Conservation (phyloP, 2,329 filamentous ascomycete species). For the Fonsecaea erecta region DNA sequence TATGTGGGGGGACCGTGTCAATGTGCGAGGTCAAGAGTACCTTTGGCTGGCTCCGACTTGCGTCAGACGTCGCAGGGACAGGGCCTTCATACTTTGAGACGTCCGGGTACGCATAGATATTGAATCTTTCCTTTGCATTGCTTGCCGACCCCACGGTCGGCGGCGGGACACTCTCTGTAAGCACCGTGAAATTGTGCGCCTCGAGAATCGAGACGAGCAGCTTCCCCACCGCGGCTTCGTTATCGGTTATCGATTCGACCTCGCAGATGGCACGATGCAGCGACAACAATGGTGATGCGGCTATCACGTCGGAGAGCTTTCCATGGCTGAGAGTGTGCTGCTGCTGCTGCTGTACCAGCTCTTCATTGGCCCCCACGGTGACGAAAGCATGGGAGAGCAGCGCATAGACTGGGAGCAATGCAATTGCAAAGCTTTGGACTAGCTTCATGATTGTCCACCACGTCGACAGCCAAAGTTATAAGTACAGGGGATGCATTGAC, state of each 20-base stretch:
- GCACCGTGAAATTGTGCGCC: slow-evolving; percentile 64
- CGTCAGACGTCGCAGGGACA: slow-evolving; percentile 25
- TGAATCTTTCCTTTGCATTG: slow-evolving; percentile 62
- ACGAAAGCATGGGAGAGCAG: slow-evolving; percentile 5
- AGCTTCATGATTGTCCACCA: slow-evolving; percentile 21
- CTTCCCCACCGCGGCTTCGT: slow-evolving; percentile 70
- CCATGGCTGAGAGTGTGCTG: slow-evolving; percentile 11
- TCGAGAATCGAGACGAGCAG: slow-evolving; percentile 72
- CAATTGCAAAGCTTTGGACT: slow-evolving; percentile 7
- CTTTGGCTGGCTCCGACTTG: slow-evolving; percentile 35
- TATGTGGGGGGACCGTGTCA: slow-evolving; percentile 65
- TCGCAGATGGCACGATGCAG: slow-evolving; percentile 77
- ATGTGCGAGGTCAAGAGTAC: slow-evolving; percentile 72
- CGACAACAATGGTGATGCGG: slow-evolving; percentile 62
- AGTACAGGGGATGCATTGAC: not conserved
- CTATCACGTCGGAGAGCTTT: slow-evolving; percentile 45
- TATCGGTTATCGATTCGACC: slow-evolving; percentile 71
- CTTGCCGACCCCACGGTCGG: slow-evolving; percentile 34
- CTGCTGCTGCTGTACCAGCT: not conserved
- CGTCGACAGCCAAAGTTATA: not conserved
- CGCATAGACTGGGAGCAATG: slow-evolving; percentile 5
- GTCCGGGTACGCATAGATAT: slow-evolving; percentile 71
- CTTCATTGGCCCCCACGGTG: slow-evolving; percentile 2
- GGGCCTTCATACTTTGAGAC: slow-evolving; percentile 25
- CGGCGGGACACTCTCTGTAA: slow-evolving; percentile 57